phyloP scores from a whole-genome alignment of 148 eudicot genomes.

The Rhododendron simsii region DNA sequence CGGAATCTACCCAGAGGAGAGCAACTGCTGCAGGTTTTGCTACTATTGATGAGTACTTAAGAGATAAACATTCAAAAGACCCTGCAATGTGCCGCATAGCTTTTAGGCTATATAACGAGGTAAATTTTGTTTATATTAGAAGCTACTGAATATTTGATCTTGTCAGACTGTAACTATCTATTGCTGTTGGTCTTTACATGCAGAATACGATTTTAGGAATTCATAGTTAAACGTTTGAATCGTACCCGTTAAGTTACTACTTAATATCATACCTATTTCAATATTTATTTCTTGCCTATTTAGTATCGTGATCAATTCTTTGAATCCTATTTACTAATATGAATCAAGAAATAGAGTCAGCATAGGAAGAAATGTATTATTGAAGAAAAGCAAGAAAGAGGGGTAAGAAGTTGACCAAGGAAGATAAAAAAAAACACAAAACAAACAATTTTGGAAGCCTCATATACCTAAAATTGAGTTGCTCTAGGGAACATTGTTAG shows the following conservation, averaged over 20 bases:
- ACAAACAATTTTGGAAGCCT: too few relatives aligned
- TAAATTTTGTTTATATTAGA: not conserved
- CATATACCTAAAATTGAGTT: too few relatives aligned
- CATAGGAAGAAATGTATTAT: too few relatives aligned
- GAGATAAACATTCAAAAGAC: not conserved
- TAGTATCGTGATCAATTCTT: too few relatives aligned
- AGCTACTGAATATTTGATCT: not conserved
- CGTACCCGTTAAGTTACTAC: not conserved
- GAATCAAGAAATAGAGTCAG: too few relatives aligned
- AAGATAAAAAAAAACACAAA: too few relatives aligned
- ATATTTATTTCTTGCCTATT: too few relatives aligned
- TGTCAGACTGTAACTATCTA: not conserved
- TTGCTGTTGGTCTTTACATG: not conserved
- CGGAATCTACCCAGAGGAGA: not conserved
- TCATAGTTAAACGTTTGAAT: not conserved
- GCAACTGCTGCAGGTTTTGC: not conserved
- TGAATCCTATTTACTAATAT: too few relatives aligned
- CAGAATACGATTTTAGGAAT: not conserved
- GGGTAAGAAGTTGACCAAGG: too few relatives aligned
- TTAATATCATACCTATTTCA: not conserved
- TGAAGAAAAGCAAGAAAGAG: too few relatives aligned
- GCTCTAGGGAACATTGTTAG: too few relatives aligned
- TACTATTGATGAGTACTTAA: not conserved
- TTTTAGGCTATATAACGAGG: not conserved
- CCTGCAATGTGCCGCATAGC: not conserved